phyloP scores from a whole-genome alignment of 2,329 filamentous ascomycete genomes.

The Aspergillus brunneoviolaceus region DNA sequence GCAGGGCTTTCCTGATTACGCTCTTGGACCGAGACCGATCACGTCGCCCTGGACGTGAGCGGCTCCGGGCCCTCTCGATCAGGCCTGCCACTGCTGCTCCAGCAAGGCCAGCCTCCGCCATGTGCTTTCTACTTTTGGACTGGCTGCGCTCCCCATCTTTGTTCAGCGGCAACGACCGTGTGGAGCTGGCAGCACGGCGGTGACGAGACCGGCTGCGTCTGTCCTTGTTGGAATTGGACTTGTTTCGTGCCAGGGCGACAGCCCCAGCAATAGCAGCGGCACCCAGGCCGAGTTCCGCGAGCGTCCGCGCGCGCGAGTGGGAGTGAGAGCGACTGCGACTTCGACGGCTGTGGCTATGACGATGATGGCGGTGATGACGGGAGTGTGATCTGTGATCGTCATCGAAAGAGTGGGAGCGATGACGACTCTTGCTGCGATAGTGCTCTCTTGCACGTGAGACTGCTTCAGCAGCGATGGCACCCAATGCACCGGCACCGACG shows the following conservation, averaged over 20 bases:
- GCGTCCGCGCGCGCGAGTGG: conserved; percentile 51
- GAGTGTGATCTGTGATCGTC: conserved; percentile 37
- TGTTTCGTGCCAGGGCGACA: conserved; percentile 58
- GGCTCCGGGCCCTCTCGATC: conserved; percentile 57
- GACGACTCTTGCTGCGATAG: conserved; percentile 48
- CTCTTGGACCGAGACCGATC: conserved; percentile 54
- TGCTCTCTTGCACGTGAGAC: conserved; percentile 52
- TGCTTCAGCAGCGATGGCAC: conserved; percentile 61
- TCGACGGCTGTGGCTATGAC: conserved; percentile 31
- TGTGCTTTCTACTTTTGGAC: conserved; percentile 56
- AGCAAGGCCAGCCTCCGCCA: conserved; percentile 62
- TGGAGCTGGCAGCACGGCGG: conserved; percentile 36
- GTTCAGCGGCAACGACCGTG: conserved; percentile 21
- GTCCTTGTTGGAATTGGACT: conserved; percentile 51
- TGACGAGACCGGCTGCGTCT: conserved; percentile 50
- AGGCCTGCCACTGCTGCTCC: conserved; percentile 63
- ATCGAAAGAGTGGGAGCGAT: conserved; percentile 43
- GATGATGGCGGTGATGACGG: conserved; percentile 32
- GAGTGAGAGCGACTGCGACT: conserved; percentile 49
- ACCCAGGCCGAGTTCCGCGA: conserved; percentile 54
- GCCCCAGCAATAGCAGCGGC: conserved; percentile 61
- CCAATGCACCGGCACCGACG: conserved; percentile 60
- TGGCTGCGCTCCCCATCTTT: conserved; percentile 36
- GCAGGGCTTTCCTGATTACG: conserved; percentile 56
- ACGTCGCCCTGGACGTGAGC: conserved; percentile 54